A percentile compares a stretch with the other conserved stretches of the same genome.
Evolutionary conservation across 257 asterid genomes (phyloP).

Genomic region (Solanum arcanum): DNA sequence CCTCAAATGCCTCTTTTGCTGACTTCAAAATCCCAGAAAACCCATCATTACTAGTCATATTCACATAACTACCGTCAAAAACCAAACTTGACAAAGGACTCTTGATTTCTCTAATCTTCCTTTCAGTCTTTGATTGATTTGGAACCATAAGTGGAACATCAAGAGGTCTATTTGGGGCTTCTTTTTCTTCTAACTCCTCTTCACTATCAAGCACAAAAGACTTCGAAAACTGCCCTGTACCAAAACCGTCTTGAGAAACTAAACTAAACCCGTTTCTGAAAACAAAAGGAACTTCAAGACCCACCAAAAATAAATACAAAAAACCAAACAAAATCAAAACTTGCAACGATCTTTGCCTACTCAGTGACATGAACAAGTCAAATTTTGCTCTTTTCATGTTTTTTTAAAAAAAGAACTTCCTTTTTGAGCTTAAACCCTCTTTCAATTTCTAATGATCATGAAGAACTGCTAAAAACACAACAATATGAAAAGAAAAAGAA

Average conservation of each 20-base stretch:
- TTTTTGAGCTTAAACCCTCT: neutral
- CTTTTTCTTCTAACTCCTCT: slow-evolving; percentile 46
- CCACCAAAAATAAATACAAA: slow-evolving; percentile 47
- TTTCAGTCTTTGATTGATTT: slow-evolving; percentile 24
- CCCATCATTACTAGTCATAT: slow-evolving; percentile 26
- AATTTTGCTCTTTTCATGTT: slow-evolving; percentile 57
- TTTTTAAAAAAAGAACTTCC: neutral
- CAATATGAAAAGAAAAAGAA: neutral
- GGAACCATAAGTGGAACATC: slow-evolving; percentile 22
- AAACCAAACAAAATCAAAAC: slow-evolving; percentile 40
- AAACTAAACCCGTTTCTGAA: slow-evolving; percentile 38
- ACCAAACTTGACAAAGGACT: slow-evolving; percentile 36
- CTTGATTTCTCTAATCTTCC: slow-evolving; percentile 10
- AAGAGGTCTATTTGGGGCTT: slow-evolving; percentile 58
- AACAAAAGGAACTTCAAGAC: slow-evolving; percentile 72
- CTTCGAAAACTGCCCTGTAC: slow-evolving; percentile 42
- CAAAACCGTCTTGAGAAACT: slow-evolving; percentile 27
- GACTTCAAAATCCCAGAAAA: slow-evolving; percentile 31
- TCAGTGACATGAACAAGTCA: slow-evolving; percentile 42
- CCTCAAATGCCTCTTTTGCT: slow-evolving; percentile 45
- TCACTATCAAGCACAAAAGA: slow-evolving; percentile 57
- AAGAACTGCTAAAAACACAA: neutral
- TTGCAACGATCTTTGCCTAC: slow-evolving; percentile 55
- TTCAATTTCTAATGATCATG: slow-evolving; percentile 6
- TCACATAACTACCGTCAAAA: slow-evolving; percentile 41